phyloP scores from a whole-genome alignment of 352 stramenopile species.

The Phytophthora fragariaefolia region DNA sequence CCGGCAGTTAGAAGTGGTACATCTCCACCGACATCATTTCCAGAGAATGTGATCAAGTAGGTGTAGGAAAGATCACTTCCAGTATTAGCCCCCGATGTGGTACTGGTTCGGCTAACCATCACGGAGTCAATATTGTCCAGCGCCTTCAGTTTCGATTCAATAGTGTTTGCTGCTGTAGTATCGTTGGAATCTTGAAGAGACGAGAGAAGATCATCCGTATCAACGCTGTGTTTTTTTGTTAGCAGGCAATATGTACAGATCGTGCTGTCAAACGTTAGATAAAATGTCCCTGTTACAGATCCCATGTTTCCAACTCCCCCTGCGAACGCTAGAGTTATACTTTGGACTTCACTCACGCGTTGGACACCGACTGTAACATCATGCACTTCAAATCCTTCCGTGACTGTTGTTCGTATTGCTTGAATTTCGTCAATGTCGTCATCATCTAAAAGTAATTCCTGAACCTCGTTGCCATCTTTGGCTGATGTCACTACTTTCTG shows the following conservation, averaged over 20 bases:
- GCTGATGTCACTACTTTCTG: constrained; percentile 93
- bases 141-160: constrained; percentile 40
- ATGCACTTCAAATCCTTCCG: constrained; percentile 89
- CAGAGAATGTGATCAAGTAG: constrained; percentile 92
- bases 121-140: constrained; percentile 77
- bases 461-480: constrained; percentile 93
- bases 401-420: constrained; percentile 79
- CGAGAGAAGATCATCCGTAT: constrained; percentile 44
- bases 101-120: constrained; percentile 36
- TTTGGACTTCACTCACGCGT: constrained; percentile 86
- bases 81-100: background rate
- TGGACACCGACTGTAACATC: constrained; percentile 77
- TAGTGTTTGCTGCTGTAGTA: constrained; percentile 6
- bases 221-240: constrained; percentile 44
- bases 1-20: constrained; percentile 76
- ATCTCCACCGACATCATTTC: constrained; percentile 84
- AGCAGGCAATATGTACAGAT: constrained; percentile 80
- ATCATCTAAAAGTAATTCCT: constrained; percentile 81
- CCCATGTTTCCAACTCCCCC: constrained; percentile 56
- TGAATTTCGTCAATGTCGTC: constrained; percentile 94
- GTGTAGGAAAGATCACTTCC: constrained; percentile 69
- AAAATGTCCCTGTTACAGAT: constrained; percentile 54
- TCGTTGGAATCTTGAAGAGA: constrained; percentile 26
- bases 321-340: constrained; percentile 74
- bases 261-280: constrained; percentile 69